Percentiles rank a stretch among this genome's conserved stretches.
Conservation (phyloP, 192 early-diverging fungal genomes). For the Umbelopsis isabellina region DNA sequence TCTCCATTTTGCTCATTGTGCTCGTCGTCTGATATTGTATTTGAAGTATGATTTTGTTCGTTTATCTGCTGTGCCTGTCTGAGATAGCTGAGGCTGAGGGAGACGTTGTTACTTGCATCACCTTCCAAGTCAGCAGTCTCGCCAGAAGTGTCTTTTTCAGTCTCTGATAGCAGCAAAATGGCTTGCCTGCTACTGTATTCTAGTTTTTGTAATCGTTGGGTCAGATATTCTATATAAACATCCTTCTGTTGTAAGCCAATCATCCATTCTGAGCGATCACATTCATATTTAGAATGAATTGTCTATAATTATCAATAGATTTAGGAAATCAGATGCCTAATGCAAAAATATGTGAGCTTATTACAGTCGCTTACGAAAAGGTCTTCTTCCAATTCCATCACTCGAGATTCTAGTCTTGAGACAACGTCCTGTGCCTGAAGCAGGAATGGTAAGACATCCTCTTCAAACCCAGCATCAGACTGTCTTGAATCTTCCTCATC, state of each 20-base stretch:
- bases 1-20: conserved; percentile 25
- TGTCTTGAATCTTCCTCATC: conserved; percentile 13
- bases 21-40: conserved; percentile 5
- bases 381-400: conserved; percentile 48
- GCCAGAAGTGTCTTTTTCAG: conserved; percentile 3
- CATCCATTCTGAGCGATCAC: conserved; percentile 49
- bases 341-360: neutral
- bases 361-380: conserved; percentile 31
- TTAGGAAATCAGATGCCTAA: conserved; percentile 5
- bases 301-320: conserved; percentile 29
- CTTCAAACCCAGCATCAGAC: conserved; percentile 29
- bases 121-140: conserved; percentile 11
- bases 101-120: conserved; percentile 18
- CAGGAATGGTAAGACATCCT: conserved; percentile 46
- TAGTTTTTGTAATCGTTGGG: conserved; percentile 42
- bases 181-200: conserved; percentile 50
- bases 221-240: conserved; percentile 46
- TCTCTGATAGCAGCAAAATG: conserved; percentile 45
- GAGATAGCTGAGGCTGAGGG: conserved; percentile 37
- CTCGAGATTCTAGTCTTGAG: conserved; percentile 46
- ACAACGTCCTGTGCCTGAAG: conserved; percentile 52
- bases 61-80: conserved; percentile 29
- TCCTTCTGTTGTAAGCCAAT: conserved; percentile 52
- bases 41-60: neutral
- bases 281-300: conserved; percentile 50